Percentiles rank a stretch among this genome's conserved stretches.
Evolutionary conservation across 2,329 filamentous ascomycete genomes (phyloP).

Genomic region (Pseudopyrenochaeta lycopersici): DNA sequence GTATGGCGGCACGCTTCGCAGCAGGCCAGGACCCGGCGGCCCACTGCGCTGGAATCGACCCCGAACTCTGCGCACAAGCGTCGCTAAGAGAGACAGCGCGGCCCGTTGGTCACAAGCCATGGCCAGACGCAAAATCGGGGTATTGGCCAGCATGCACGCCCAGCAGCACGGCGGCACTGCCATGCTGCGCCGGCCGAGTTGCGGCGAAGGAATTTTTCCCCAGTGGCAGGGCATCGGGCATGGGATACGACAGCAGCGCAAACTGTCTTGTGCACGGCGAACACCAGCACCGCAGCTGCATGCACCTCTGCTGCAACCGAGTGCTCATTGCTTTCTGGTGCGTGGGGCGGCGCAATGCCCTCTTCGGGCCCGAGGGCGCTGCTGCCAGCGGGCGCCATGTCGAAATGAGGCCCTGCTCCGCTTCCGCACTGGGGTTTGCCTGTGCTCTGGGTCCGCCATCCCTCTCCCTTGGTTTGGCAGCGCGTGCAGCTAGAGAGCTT

Average conservation of each 20-base stretch:
- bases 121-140: constrained; percentile 16
- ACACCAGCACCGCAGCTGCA: constrained; percentile 17
- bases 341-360: constrained; percentile 17
- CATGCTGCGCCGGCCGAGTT: constrained; percentile 11
- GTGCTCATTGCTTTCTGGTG: constrained; percentile 11
- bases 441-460: constrained; percentile 2
- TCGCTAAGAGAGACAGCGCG: constrained; percentile 29
- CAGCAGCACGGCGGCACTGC: constrained; percentile 1
- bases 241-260: constrained; percentile 12
- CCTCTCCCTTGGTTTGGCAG: constrained; percentile 3
- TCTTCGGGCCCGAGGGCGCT: constrained; percentile 10
- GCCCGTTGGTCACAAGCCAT: constrained; percentile 30
- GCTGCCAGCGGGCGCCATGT: constrained; percentile 17
- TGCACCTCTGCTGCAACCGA: constrained; percentile 21
- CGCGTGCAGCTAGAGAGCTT: not conserved
- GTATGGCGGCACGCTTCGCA: constrained; percentile 25
- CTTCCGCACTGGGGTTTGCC: constrained; percentile 10
- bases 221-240: not conserved
- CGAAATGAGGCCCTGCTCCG: constrained; percentile 13
- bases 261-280: constrained; percentile 13
- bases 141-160: constrained; percentile 5
- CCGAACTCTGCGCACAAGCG: constrained; percentile 40
- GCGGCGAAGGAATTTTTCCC: constrained; percentile 13
- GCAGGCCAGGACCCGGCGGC: constrained; percentile 28
- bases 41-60: constrained; percentile 39